Percentiles rank a stretch among this genome's conserved stretches.
phyloP scores from a whole-genome alignment of 441 rosid species.

The Eutrema salsugineum region DNA sequence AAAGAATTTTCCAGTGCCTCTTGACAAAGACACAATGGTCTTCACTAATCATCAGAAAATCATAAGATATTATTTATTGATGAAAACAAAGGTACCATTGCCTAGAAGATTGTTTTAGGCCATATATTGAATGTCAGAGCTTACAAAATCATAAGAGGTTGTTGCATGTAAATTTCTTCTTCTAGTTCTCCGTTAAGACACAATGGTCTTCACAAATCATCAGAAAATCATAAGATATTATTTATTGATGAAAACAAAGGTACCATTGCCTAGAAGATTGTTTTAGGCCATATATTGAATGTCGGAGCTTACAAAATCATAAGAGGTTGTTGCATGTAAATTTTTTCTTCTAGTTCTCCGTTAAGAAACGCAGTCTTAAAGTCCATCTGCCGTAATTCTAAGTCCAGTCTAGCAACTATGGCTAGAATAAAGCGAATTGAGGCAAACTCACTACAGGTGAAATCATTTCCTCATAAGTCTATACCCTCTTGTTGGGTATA shows the following conservation, averaged over 20 bases:
- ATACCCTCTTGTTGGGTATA: neutral
- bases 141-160: neutral
- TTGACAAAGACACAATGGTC: too few relatives aligned
- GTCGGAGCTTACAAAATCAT: neutral
- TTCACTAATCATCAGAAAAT: too few relatives aligned
- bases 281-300: too few relatives aligned
- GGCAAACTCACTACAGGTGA: neutral
- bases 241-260: too few relatives aligned
- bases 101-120: too few relatives aligned
- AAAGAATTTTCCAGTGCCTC: too few relatives aligned
- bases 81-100: too few relatives aligned
- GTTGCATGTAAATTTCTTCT: neutral
- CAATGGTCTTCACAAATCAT: too few relatives aligned
- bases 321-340: neutral
- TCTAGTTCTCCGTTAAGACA: neutral
- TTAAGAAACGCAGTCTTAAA: neutral
- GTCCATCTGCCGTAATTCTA: neutral
- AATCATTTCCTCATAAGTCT: neutral
- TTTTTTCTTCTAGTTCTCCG: neutral
- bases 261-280: too few relatives aligned
- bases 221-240: too few relatives aligned
- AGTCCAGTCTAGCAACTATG: neutral
- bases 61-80: too few relatives aligned
- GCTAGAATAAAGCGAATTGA: neutral
- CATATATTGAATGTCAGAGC: too few relatives aligned